Base-by-base conservation (phyloP, 2,329 filamentous ascomycete genomes). In the Cordyceps cicadae region DNA sequence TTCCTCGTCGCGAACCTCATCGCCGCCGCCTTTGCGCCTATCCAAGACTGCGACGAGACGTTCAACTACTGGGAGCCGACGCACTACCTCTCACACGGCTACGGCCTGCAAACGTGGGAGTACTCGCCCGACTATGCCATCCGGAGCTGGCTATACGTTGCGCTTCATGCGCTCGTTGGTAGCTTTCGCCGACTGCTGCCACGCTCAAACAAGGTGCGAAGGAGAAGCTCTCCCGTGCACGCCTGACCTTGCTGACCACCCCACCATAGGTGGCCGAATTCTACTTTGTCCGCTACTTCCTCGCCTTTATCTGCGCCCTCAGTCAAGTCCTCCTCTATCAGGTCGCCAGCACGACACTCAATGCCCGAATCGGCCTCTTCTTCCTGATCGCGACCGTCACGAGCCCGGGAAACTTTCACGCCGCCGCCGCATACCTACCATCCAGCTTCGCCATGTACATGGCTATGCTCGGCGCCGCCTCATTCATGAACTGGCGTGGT, bases 51-150 rank as follows among this genome's bases (percentile, higher is more conserved):
- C 72, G 94, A 99, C 69, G 94, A 99, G 77, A 93, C 93, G 12
- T 99, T 96, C 82, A 99, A 99, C 73, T 99, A 96, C 79, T 99
- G 93, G 92, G 94, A 99, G 69, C 93, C 94, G 0, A 86, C 92
- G 0, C 94, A 99, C 74, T 99, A 97, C 74, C 82, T 99, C 32
- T 88, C 86, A 62, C 92, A 97, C 77, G 90, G 90, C 67, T 93
- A 96, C 70, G 94, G 93, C 45, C 80, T 97, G 55, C 92, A 99
- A 77, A 99, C 94, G 1, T 99, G 94, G 94, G 94, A 99, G 74
- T 99, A 97, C 75, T 96, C 93, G 0, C 94, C 94, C 5, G 87
- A 93, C 62, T 97, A 89, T 75, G 90, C 92, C 55, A 97, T 99
- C 67, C 87, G 94, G 64, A 97, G 92, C 76, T 99, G 94, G 94